Percentiles rank a stretch among this genome's conserved stretches.
These are phyloP conservation scores for Prunus campanulata DNA, from an alignment of 306 rosid genomes.

Conservation along the genomic window DNA sequence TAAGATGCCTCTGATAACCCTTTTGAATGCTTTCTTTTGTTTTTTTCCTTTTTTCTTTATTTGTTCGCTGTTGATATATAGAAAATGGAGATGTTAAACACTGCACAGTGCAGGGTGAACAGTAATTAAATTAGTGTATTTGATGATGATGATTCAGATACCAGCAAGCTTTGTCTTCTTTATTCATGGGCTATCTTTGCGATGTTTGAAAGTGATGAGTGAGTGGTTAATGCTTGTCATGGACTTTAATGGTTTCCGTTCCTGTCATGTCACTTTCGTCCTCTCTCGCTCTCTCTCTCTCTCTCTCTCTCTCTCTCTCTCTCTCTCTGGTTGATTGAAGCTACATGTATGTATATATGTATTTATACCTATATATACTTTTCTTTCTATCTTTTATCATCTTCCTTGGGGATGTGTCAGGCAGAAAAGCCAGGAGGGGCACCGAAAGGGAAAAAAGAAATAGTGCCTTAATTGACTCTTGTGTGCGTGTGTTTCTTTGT, in stretches of 20 bases:
- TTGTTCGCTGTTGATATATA: background rate
- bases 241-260: slow-evolving; percentile 71
- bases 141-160: background rate
- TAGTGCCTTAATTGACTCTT: background rate
- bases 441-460: slow-evolving; percentile 33
- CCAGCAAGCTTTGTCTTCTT: background rate
- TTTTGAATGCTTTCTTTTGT: background rate
- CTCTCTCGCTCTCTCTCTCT: slow-evolving; percentile 30
- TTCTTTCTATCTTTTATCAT: slow-evolving; percentile 59
- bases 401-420: slow-evolving; percentile 75
- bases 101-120: background rate
- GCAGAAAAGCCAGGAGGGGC: slow-evolving; percentile 53
- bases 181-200: background rate
- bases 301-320: slow-evolving; percentile 35
- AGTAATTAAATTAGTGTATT: background rate
- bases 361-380: background rate
- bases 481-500: background rate
- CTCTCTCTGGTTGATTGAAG: slow-evolving; percentile 24
- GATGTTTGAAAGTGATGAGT: slow-evolving; percentile 20
- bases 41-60: background rate
- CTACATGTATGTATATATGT: background rate
- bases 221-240: slow-evolving; percentile 30
- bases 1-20: slow-evolving; percentile 20
- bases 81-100: background rate
- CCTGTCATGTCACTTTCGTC: slow-evolving; percentile 86